Evolutionary conservation across 768 basidiomycete species (phyloP).

Genomic region (Psilocybe tampanensis): DNA sequence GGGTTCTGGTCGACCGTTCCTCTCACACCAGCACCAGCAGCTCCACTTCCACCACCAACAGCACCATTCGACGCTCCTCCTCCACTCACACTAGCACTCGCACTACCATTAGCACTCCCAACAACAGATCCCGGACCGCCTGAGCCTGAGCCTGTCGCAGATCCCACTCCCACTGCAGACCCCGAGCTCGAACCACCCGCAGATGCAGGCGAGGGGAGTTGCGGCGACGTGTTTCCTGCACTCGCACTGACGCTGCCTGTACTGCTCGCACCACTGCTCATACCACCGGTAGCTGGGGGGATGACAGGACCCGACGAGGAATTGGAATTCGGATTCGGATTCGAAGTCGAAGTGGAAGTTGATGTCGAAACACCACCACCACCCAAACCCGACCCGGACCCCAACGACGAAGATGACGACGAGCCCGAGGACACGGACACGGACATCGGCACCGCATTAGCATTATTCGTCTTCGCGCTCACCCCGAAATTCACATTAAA

Average conservation of each 20-base stretch:
- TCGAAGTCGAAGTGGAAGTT: slow-evolving; percentile 1
- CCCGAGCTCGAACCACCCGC: slow-evolving; percentile 33
- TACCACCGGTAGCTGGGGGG: not conserved
- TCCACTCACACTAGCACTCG: slow-evolving; percentile 11
- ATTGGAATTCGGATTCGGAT: too few species aligned
- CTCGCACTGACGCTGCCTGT: not conserved
- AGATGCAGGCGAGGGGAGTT: slow-evolving; percentile 77
- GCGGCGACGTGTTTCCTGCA: slow-evolving; percentile 62
- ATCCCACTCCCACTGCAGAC: slow-evolving; percentile 45
- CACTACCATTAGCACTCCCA: not conserved
- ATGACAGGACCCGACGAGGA: not conserved
- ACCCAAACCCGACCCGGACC: not conserved
- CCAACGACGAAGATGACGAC: too few species aligned
- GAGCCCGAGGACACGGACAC: too few species aligned
- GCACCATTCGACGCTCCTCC: too few species aligned
- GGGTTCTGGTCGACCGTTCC: slow-evolving; percentile 85
- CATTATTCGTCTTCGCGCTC: too few species aligned
- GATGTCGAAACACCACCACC: slow-evolving; percentile 2
- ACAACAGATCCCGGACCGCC: too few species aligned
- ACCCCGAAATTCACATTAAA: too few species aligned
- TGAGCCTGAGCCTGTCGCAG: slow-evolving; percentile 22
- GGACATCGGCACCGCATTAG: too few species aligned
- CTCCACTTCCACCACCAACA: slow-evolving; percentile 36
- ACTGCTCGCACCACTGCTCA: not conserved
- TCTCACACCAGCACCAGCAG: slow-evolving; percentile 30